Conservation (phyloP, 2,329 filamentous ascomycete species). For the Lomentospora prolificans region DNA sequence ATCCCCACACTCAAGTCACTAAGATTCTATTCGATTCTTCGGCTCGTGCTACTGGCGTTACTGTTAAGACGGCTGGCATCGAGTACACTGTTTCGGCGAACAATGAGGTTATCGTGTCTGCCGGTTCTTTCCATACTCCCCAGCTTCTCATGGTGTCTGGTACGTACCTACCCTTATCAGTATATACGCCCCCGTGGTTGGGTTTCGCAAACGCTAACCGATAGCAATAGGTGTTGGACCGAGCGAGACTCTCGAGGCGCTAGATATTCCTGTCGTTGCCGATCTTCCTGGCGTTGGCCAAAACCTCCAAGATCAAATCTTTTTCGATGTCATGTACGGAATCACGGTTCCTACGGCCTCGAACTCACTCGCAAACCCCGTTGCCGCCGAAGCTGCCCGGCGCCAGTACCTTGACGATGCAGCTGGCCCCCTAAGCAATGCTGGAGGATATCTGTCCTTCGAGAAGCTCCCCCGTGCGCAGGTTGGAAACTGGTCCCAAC, state of each 20-base stretch:
- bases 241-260: constrained; percentile 17
- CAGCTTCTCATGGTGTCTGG: constrained; percentile 27
- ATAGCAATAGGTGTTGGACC: constrained; percentile 18
- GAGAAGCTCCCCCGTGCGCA: constrained; percentile 17
- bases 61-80: constrained; percentile 17
- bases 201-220: too few relatives aligned
- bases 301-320: constrained; percentile 35
- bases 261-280: constrained; percentile 37
- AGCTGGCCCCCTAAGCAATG: constrained; percentile 9
- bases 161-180: too few relatives aligned
- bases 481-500: constrained; percentile 11
- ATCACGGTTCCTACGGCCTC: neutral
- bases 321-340: neutral
- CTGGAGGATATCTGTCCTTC: constrained; percentile 16
- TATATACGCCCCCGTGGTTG: too few relatives aligned
- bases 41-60: constrained; percentile 30
- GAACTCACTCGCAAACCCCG: neutral
- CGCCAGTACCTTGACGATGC: neutral
- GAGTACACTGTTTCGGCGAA: constrained; percentile 13
- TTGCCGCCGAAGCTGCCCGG: neutral
- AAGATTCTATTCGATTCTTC: constrained; percentile 31
- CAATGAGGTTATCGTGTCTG: constrained; percentile 13
- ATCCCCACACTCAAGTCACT: constrained; percentile 29
- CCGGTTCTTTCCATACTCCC: constrained; percentile 25
- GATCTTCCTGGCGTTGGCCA: constrained; percentile 62